These are phyloP conservation scores for Pseudogymnoascus sp. DNA, from an alignment of 2,329 filamentous ascomycete genomes.

Conservation along the genomic window DNA sequence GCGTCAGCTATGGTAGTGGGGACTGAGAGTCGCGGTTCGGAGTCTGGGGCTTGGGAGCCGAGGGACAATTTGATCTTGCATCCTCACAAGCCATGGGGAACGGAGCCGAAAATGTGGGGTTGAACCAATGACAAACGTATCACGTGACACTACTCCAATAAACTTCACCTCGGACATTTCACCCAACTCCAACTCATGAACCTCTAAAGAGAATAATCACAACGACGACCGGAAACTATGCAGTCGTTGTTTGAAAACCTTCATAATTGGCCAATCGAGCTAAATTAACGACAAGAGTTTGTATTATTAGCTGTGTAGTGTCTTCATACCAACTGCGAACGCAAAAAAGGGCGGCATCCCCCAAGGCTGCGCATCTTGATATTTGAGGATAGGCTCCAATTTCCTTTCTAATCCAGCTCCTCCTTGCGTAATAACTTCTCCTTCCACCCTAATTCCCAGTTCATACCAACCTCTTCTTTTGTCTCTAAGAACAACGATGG, in stretches of 20 bases:
- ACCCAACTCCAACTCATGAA: background rate
- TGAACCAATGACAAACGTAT: background rate
- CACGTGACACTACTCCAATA: background rate
- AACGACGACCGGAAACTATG: background rate
- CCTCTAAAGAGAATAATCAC: background rate
- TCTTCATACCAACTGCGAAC: background rate
- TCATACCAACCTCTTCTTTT: background rate
- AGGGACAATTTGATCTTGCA: constrained; percentile 2
- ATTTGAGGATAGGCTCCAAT: background rate
- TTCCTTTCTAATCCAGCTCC: background rate
- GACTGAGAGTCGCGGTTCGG: constrained; percentile 2
- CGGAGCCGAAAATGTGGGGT: constrained; percentile 1
- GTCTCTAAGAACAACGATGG: background rate
- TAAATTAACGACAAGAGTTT: background rate
- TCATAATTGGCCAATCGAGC: background rate
- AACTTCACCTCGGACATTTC: background rate
- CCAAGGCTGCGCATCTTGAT: background rate
- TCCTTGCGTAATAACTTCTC: background rate
- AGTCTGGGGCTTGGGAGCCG: constrained; percentile 5
- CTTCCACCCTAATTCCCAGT: background rate
- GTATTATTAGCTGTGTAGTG: background rate
- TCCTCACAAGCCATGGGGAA: constrained; percentile 1
- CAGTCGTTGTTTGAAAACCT: background rate
- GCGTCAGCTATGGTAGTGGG: constrained; percentile 5
- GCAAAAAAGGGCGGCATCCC: background rate